Evolutionary conservation across 2,329 filamentous ascomycete genomes (phyloP).

Genomic region (Talaromyces sp.): DNA sequence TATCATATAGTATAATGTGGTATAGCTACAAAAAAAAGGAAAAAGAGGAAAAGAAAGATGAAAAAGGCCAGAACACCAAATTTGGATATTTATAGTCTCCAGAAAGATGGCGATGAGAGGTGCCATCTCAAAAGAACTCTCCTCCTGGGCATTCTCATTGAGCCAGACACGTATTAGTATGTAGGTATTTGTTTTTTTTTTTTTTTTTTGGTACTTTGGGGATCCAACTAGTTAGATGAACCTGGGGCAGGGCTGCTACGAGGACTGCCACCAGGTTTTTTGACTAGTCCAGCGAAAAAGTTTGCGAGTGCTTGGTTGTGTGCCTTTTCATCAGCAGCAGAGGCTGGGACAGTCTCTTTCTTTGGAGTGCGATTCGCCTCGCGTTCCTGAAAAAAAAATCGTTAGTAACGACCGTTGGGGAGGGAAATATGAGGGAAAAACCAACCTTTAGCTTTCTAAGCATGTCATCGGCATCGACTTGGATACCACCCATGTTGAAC

Average conservation of each 20-base stretch:
- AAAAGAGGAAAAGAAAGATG: neutral
- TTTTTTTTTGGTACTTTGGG: neutral
- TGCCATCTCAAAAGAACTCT: neutral
- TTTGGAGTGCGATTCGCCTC: conserved; percentile 37
- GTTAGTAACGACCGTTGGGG: conserved; percentile 3
- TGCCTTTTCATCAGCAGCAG: conserved; percentile 43
- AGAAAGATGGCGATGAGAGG: neutral
- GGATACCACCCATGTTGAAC: conserved; percentile 97
- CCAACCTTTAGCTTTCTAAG: conserved; percentile 76
- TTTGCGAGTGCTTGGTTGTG: conserved; percentile 57
- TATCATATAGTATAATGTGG: conserved; percentile 13
- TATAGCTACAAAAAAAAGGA: conserved; percentile 10
- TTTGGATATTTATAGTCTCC: neutral
- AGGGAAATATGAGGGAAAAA: neutral
- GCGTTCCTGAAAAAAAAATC: conserved; percentile 31
- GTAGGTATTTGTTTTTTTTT: neutral
- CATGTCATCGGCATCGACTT: conserved; percentile 93
- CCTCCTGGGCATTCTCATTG: neutral
- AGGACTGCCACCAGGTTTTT: conserved; percentile 41
- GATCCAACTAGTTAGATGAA: conserved; percentile 1
- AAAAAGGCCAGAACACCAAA: neutral
- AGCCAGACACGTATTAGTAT: neutral
- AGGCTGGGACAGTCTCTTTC: conserved; percentile 28
- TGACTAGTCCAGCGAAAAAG: conserved; percentile 58
- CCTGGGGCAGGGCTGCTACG: conserved; percentile 31